Base-by-base conservation (phyloP, 2,329 filamentous ascomycete genomes). In the Pseudocercospora ulei region DNA sequence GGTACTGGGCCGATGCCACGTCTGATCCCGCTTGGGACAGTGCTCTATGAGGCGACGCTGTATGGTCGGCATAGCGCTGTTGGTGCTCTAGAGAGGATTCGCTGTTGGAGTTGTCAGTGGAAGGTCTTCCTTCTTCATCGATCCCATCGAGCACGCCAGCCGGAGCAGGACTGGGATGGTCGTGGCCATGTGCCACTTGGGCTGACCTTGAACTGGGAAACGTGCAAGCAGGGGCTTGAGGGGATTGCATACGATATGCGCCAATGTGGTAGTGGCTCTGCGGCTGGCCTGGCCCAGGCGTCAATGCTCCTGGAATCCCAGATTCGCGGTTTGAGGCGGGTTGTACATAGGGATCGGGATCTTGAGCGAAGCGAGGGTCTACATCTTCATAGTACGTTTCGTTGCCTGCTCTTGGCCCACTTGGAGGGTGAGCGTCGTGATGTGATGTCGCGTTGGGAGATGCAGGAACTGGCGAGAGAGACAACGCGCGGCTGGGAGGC, bases 321-420 rank as follows among this genome's bases (percentile, higher is more conserved):
- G 38, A 38, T 7, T 44, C 35, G 20, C 41, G 47, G 25, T 43
- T 31, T 13, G 42, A n/a, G 22, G 27, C 13, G 12, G 43, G 40
- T 4, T 36, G 28, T 16, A 37, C 13, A 30, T 17, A 35, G n/a
- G 40, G 29, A 16, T 38, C 41, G 17, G 50, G 42, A 16, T 64
- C 62, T 40, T 75, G 71, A 20, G 77, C 81, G 56, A 95, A 96
- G 40, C 78, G 82, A 28, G 88, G 86, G 50, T 94, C 86, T 7
- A 94, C 76, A 59, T 96, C 88, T 68, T 96, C 90, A 57, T 92
- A 93, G 63, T 96, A 96, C 46, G 72, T 64, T 27, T 67, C 61
- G 11, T 70, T 68, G 34, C 52, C 61, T 14, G 53, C 53, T 23
- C 62, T 58, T 17, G 58, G 57, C 31, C 49, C 23, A 7, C 40